Base-by-base conservation (phyloP, 1,284 basidiomycete genomes). In the Leccinum huronense region DNA sequence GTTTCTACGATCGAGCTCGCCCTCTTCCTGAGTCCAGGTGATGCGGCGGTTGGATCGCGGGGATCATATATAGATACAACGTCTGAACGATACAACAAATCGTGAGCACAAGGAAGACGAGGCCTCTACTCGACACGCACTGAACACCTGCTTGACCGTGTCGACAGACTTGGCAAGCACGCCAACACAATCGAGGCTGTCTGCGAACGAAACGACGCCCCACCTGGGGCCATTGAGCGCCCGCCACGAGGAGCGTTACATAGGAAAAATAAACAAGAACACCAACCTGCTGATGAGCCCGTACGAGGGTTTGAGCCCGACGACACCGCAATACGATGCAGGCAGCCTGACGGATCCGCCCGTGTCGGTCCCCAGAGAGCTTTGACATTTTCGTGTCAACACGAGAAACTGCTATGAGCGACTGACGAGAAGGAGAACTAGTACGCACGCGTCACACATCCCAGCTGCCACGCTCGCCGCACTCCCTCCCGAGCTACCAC, bases 231-330 rank as follows among this genome's bases (percentile, higher is more conserved):
- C 19, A 36, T 71, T 63, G 61, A 73, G 70, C 9, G 11, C 57
- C 57, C 38, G 45, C 67, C 63, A 69, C 63, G 14, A 51, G 13
- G 11, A 34, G 30, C 30, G 23, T 34, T 38, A 19, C 5, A 27
- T 16, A 38, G 23, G 60, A 58, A 3, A 61, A 58, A 5, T n/a
- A 57, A 11, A 45, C 19, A 13, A 3, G 16, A 34, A 61, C 11
- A 66, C 75, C n/a, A 57, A 91, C 89, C 95, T 85, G 71, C 92
- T 94, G 48, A 99, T 79, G 57, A 97, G 78, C 0, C 97, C 97
- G 71, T 98, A 98, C 0, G 95, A 96, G 0, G 97, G 97, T 73
- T 99, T 99, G 59, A 98, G 79, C 0, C 96, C 97, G 3, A 92
- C 87, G 0, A 98, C 82, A 3, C 96, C 95, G 71, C 95, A 98